Evolutionary conservation across 768 basidiomycete species (phyloP), one percentile per base, ranked within the genome.

Genomic region (Tricholoma matsutake): DNA sequence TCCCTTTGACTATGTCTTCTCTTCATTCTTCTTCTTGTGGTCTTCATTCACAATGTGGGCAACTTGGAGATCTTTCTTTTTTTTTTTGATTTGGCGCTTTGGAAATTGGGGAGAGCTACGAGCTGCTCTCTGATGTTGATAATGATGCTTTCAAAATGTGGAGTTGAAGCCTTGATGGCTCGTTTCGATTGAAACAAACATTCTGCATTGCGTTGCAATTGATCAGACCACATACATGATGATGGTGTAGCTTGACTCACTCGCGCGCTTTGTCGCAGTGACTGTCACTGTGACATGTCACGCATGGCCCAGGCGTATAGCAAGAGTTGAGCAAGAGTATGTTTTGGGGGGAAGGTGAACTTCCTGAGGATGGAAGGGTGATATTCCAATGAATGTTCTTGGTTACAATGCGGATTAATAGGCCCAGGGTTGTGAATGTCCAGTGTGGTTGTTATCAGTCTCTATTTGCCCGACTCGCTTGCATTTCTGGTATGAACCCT

Each of bases 271-370:
- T 57, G n/a, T 47, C 9, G 2, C 1, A 9, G 56, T 57, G 56
- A 57, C 25, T 11, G 39, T 57, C 41, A 25, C 41, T 18, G 41
- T 41, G 45, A 41, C 13, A 8, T 5, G 41, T 57, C 56, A 57
- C 56, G 13, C n/a, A 57, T 57, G 56, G 56, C 47, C 56, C 56
- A 8, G 32, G 56, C 56, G 56, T 43, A 29, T n/a, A n/a, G n/a
- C n/a, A n/a, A n/a, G n/a, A n/a, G n/a, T n/a, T n/a, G n/a, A n/a
- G 3, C 13, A 10, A n/a, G 20, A 37, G 32, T 31, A 18, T 7
- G 32, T n/a, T n/a, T 34, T 32, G 53, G 11, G 14, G 37, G 37
- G 16, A n/a, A 14, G n/a, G n/a, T 6, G 18, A 14, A 8, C 2
- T 43, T 43, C 18, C 18, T 43, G 41, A 18, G 41, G 41, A 43